phyloP scores from a whole-genome alignment of 2,329 filamentous ascomycete species.

The Rhinocladiella similis region DNA sequence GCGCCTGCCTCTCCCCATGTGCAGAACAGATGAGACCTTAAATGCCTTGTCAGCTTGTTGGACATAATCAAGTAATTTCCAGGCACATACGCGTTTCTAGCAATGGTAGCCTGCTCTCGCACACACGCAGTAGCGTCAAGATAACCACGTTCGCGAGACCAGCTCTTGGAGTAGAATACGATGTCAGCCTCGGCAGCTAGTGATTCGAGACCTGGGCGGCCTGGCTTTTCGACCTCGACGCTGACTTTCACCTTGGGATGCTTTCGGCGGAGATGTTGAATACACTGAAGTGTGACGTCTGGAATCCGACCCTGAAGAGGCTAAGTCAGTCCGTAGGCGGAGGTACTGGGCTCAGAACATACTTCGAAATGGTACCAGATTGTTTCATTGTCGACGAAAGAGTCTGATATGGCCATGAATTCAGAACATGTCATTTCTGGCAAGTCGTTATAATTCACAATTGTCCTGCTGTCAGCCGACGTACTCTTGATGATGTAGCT shows the following conservation, averaged over 20 bases:
- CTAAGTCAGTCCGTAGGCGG: constrained; percentile 50
- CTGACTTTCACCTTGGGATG: constrained; percentile 57
- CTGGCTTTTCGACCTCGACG: constrained; percentile 72
- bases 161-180: constrained; percentile 71
- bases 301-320: constrained; percentile 60
- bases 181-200: constrained; percentile 66
- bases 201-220: constrained; percentile 57
- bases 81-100: constrained; percentile 47
- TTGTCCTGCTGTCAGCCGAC: constrained; percentile 62
- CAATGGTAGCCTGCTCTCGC: constrained; percentile 41
- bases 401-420: constrained; percentile 51
- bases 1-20: constrained; percentile 62
- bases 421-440: constrained; percentile 67
- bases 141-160: constrained; percentile 64
- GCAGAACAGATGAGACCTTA: constrained; percentile 53
- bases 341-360: constrained; percentile 62
- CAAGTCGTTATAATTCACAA: constrained; percentile 69
- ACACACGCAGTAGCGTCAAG: constrained; percentile 54
- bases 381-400: constrained; percentile 36
- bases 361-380: constrained; percentile 74
- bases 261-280: constrained; percentile 48
- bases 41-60: background rate
- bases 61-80: too few relatives aligned
- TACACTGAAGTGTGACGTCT: constrained; percentile 60
- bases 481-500: constrained; percentile 68